These are phyloP conservation scores for Begonia fuchsioides DNA, from an alignment of 306 rosid species.

Conservation along the genomic window DNA sequence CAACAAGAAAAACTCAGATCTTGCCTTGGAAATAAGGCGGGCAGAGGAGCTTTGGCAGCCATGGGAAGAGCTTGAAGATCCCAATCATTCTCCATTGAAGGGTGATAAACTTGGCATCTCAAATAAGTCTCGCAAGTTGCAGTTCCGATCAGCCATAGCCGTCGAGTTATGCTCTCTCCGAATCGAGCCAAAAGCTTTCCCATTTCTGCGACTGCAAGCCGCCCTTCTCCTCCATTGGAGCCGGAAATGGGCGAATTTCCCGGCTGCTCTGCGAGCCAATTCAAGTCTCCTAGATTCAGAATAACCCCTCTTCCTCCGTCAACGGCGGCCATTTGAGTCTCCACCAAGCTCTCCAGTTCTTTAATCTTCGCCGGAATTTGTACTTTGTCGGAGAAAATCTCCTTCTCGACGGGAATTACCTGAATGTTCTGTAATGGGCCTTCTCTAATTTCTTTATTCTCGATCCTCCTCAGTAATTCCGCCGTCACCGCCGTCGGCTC, in stretches of 20 bases:
- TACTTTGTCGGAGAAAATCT: conserved; percentile 39
- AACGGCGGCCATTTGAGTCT: conserved; percentile 27
- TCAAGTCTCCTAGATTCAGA: conserved; percentile 80
- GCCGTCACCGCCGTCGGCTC: conserved; percentile 69
- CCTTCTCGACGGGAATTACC: conserved; percentile 64
- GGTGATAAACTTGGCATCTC: conserved; percentile 99
- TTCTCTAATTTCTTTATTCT: conserved; percentile 47
- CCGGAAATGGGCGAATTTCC: conserved; percentile 23
- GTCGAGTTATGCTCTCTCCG: conserved; percentile 33
- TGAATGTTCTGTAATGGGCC: conserved; percentile 32
- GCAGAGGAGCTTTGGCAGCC: conserved; percentile 45
- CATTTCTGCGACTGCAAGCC: conserved; percentile 67
- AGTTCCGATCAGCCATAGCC: conserved; percentile 82
- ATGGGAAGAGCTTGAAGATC: conserved; percentile 92
- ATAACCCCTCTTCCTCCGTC: conserved; percentile 28
- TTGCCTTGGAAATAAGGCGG: conserved; percentile 69
- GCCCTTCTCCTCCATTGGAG: conserved; percentile 54
- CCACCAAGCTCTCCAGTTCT: conserved; percentile 55
- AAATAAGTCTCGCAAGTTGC: conserved; percentile 95
- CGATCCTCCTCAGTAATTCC: conserved; percentile 60
- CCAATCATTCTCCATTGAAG: conserved; percentile 96
- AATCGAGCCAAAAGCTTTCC: conserved; percentile 43
- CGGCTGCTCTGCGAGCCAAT: conserved; percentile 85
- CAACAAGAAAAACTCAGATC: neutral
- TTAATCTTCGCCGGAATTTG: conserved; percentile 35